Base-by-base conservation (phyloP, 2,329 filamentous ascomycete genomes). In the Cordyceps fumosorosea region DNA sequence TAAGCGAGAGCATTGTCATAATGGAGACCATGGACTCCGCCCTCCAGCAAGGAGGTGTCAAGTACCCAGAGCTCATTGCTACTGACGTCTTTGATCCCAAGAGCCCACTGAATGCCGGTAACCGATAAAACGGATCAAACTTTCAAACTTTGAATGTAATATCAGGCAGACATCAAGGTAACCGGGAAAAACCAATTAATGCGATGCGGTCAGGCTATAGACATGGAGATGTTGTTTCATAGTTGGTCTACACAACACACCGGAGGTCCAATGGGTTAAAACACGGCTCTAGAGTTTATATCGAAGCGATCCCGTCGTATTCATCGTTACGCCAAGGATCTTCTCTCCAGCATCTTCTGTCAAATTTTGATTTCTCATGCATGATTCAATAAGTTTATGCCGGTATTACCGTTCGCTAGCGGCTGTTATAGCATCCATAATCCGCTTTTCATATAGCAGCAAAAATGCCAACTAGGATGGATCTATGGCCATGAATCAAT, bases 1-100 rank as follows among this genome's bases (percentile, higher is more conserved):
- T 85, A 79, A 81, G 84, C 52, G 92, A 96, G 81, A 93, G 89
- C 70, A 80, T 96, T 60, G 81, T 87, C 55, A 91, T 96, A 65
- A 96, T 96, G 91, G 88, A 93, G 72, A 77, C 79, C 56, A 85
- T 85, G 83, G 83, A 85, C 55, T 75, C 78, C 68, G 79, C 78
- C 26, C 74, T 85, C 67, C 75, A 72, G 69, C 81, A 85, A 70
- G 83, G 82, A 26, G 80, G 75, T 14, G 75, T 86, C 55, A 65
- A 71, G 65, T 85, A 85, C 68, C 82, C 83, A 1, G 80, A 82
- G 18, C 69, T 82, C 62, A 85, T 85, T 71, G 79, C 82, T 14
- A 83, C 77, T 12, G 80, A 83, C 66, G 78, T 84, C 24, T 88
- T 78, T 71, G 84, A 87, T 69, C 71, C 80, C 59, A 77, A 84